Evolutionary conservation across 768 basidiomycete species (phyloP).

Genomic region (Agrocybe praecox): DNA sequence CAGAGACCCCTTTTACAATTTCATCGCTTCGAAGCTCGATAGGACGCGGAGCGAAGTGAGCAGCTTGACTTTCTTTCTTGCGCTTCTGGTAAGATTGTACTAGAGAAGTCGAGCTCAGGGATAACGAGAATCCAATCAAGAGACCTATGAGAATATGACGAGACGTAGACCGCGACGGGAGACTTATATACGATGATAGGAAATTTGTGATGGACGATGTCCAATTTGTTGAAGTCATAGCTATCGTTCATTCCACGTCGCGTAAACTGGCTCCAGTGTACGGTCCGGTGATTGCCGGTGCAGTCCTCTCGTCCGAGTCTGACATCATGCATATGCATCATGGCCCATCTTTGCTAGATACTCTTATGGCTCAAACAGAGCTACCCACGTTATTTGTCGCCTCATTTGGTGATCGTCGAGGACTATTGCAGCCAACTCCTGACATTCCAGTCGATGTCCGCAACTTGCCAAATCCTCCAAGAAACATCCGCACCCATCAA

Average conservation of each 20-base stretch:
- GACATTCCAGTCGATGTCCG: conserved; percentile 25
- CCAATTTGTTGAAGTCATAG: conserved; percentile 23
- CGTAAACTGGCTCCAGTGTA: background rate
- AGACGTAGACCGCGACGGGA: conserved; percentile 35
- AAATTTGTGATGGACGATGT: conserved; percentile 13
- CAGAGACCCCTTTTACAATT: conserved; percentile 77
- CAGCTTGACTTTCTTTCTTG: conserved; percentile 43
- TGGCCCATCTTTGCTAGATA: too few relatives aligned
- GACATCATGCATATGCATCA: too few relatives aligned
- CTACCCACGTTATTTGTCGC: conserved; percentile 19
- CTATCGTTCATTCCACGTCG: background rate
- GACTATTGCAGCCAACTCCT: conserved; percentile 22
- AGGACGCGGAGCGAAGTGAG: conserved; percentile 48
- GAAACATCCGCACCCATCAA: conserved; percentile 20
- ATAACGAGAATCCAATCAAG: conserved; percentile 76
- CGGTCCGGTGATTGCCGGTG: too few relatives aligned
- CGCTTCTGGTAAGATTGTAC: conserved; percentile 54
- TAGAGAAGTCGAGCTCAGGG: conserved; percentile 69
- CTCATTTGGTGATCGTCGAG: conserved; percentile 25
- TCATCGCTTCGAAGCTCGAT: conserved; percentile 80
- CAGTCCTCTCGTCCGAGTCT: too few relatives aligned
- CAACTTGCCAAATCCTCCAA: conserved; percentile 28
- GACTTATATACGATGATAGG: conserved; percentile 34
- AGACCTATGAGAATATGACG: conserved; percentile 47
- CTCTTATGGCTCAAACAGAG: conserved; percentile 15